Evolutionary conservation across 169 alveolate species (phyloP), one percentile per base, ranked within the genome.

Genomic region (Cryptosporidium sp.): DNA sequence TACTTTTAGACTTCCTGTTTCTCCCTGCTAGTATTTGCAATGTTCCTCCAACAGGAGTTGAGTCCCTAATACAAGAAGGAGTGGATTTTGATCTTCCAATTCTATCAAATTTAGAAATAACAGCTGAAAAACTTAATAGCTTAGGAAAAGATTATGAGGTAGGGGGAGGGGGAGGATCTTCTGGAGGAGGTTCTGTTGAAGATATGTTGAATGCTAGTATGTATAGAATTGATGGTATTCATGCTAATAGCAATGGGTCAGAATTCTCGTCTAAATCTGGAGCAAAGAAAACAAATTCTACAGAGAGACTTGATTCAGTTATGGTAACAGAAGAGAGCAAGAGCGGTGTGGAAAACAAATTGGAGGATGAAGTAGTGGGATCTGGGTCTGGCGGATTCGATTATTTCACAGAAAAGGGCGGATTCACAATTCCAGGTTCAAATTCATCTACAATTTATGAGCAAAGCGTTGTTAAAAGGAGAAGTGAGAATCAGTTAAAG

Each of bases 1-100:
- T 80, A 50, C 48, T 80, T 12, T 43, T 80, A 12, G 89, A 80
- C 52, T 80, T 80, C 10, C 26, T 80, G 12, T 80, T 80, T 39
- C 67, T 80, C 2, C 89, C 89, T 58, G 89, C 75, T 9, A 80
- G 89, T 80, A 80, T 80, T 6, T 65, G 89, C 14, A 37, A 59
- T 45, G 89, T 80, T 26, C 89, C 89, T 58, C 89, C 89, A 16
- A 43, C 87, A n/a, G 89, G 89, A 39, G 75, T 80, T 18, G 89
- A 80, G 35, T 80, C 89, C 7, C 37, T 80, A 6, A 35, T 80
- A 2, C 89, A 80, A 26, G 89, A 65, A n/a, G 59, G 65, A 37
- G 35, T 65, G 51, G 89, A 80, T 26, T 80, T 65, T 43, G 74
- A 74, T 5, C 68, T 59, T 59, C 75, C 75, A 41, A 80, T 61